These are phyloP conservation scores for Sordariomycetes sp. DNA, from an alignment of 2,329 filamentous ascomycete genomes.

Conservation along the genomic window DNA sequence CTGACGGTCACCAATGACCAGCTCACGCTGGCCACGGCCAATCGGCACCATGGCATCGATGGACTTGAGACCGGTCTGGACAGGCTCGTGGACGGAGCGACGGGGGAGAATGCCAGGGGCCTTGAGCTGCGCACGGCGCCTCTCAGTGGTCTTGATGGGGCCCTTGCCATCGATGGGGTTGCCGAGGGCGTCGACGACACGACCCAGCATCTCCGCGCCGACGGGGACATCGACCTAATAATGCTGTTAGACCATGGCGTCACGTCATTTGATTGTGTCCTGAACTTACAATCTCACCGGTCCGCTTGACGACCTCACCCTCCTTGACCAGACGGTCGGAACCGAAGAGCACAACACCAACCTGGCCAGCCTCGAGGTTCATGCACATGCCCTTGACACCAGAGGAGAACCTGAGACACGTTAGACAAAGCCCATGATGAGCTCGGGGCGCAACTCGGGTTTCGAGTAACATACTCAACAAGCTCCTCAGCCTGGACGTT, in stretches of 20 bases:
- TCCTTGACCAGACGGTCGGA: conserved; percentile 99
- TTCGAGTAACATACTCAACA: conserved; percentile 71
- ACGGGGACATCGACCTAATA: conserved; percentile 94
- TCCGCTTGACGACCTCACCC: conserved; percentile 99
- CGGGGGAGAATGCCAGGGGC: conserved; percentile 96
- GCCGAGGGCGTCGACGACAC: conserved; percentile 96
- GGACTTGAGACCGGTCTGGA: conserved; percentile 99
- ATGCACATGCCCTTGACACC: conserved; percentile 99
- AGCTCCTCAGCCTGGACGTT: conserved; percentile 99
- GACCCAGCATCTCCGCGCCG: conserved; percentile 83
- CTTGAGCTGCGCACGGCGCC: conserved; percentile 96
- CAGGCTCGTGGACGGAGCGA: conserved; percentile 93
- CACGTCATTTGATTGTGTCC: neutral
- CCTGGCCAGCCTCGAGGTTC: conserved; percentile 99
- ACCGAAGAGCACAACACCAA: conserved; percentile 99
- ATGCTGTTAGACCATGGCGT: conserved; percentile 13
- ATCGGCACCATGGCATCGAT: conserved; percentile 99
- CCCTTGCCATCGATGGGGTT: conserved; percentile 99
- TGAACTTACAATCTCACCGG: conserved; percentile 86
- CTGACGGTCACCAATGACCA: conserved; percentile 99
- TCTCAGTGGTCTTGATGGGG: conserved; percentile 84
- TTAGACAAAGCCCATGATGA: neutral
- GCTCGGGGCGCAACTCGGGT: neutral
- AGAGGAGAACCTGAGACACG: conserved; percentile 72
- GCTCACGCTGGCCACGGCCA: conserved; percentile 98